Base-by-base conservation (phyloP, 148 eudicot genomes). In the Rhododendron ovatum region DNA sequence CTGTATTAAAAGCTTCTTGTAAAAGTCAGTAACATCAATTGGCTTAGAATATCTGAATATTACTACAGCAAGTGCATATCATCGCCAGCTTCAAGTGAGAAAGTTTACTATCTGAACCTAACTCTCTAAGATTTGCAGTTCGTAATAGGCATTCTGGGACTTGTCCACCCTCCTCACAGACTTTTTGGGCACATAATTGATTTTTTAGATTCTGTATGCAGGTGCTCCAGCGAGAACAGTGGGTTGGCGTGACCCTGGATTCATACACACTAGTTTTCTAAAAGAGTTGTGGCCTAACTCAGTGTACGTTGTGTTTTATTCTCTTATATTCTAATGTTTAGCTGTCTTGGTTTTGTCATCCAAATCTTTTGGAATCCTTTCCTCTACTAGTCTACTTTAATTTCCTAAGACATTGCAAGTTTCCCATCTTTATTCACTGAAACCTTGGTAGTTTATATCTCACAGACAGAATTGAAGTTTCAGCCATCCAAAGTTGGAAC, bases 161-260 rank as follows among this genome's bases (percentile, higher is more conserved):
- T 83, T 43, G 76, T 83, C 43, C 22, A 26, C 53, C 71, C 12
- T 67, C 57, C 5, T 41, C 47, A 73, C 17, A 45, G 73, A 18
- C 53, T 28, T 84, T 39, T 48, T 55, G 35, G 73, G 39, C n/a
- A 22, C 17, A 78, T 17, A 18, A 78, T 61, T 85, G 59, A 59
- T 85, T 10, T 78, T 41, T 4, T 55, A 77, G 5, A 43, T 80
- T 87, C 74, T 79, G 80, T n/a, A 69, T 78, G 43, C 91, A 93
- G 95, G 91, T 87, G 93, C 95, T 47, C 95, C 95, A 26, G 95
- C 95, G 48, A 89, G 92, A 76, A 93, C 95, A 17, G 93, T 93
- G 82, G 95, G 95, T 41, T 93, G 95, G 95, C 91, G 95, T 63
- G 93, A 93, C 88, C 95, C 95, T 82, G 95, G 95, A 50, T 91